Conservation (phyloP, 805 yeast species). For the Monosporozyma solicola region DNA sequence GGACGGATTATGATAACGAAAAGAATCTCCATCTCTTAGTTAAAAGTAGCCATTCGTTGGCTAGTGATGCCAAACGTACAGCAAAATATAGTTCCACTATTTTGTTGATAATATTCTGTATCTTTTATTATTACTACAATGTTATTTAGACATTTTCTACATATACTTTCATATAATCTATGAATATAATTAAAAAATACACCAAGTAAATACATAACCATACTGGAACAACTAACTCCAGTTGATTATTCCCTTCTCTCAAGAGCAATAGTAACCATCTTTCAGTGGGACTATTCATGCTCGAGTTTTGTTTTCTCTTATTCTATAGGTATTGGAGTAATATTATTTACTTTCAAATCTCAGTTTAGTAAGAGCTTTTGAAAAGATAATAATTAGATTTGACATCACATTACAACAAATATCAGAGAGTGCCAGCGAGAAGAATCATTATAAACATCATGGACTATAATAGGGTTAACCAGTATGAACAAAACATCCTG, state of each 20-base stretch:
- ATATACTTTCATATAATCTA: background rate
- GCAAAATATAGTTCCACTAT: background rate
- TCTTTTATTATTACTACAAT: background rate
- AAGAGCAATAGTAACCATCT: no score
- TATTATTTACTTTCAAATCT: background rate
- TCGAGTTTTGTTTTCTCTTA: no score
- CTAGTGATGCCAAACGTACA: background rate
- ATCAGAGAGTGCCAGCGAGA: background rate
- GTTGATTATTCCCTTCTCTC: no score
- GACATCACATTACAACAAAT: background rate
- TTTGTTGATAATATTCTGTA: background rate
- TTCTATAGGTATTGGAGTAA: background rate
- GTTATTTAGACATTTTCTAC: background rate
- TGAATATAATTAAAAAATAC: background rate
- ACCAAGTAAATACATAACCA: no score
- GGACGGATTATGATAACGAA: conserved; percentile 5
- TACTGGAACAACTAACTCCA: no score
- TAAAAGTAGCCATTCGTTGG: background rate
- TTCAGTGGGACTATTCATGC: no score
- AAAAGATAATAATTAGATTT: background rate
- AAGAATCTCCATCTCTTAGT: background rate
- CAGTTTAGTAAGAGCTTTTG: background rate
- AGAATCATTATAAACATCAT: background rate
- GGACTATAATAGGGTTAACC: background rate
- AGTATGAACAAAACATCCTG: conserved; percentile 2